A percentile compares a stretch with the other conserved stretches of the same genome.
Evolutionary conservation across 1,284 basidiomycete species (phyloP).

Genomic region (Ceratobasidium theobromae): DNA sequence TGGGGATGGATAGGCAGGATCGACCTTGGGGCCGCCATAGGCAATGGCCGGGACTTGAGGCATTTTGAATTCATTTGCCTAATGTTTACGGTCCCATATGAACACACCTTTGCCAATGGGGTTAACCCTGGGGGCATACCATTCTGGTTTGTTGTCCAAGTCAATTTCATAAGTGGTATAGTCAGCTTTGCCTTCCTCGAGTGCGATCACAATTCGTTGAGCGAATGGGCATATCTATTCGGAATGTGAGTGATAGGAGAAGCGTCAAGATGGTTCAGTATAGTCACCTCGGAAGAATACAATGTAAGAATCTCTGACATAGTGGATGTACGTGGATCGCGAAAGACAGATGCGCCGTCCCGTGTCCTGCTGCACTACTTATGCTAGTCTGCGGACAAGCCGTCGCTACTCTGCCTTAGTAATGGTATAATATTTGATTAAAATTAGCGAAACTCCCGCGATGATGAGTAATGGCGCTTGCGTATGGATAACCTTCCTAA

Average conservation of each 20-base stretch:
- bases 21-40: constrained; percentile 58
- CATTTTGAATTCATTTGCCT: neutral
- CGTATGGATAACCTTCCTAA: neutral
- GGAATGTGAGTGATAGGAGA: neutral
- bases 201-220: constrained; percentile 59
- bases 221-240: constrained; percentile 52
- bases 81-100: neutral
- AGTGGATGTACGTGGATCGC: too few species aligned
- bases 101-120: constrained; percentile 53
- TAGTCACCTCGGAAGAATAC: constrained; percentile 51
- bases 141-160: constrained; percentile 61
- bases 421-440: too few species aligned
- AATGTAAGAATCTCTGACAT: constrained; percentile 50
- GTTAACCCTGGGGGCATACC: constrained; percentile 64
- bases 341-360: neutral
- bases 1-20: constrained; percentile 56
- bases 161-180: constrained; percentile 58
- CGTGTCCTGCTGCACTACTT: neutral
- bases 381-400: neutral
- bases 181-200: constrained; percentile 55
- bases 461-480: neutral
- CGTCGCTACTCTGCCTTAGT: too few species aligned
- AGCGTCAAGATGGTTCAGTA: neutral
- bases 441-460: neutral
- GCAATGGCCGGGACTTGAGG: constrained; percentile 55